Conservation (phyloP, 768 basidiomycete genomes). For the Phallus indusiatus region DNA sequence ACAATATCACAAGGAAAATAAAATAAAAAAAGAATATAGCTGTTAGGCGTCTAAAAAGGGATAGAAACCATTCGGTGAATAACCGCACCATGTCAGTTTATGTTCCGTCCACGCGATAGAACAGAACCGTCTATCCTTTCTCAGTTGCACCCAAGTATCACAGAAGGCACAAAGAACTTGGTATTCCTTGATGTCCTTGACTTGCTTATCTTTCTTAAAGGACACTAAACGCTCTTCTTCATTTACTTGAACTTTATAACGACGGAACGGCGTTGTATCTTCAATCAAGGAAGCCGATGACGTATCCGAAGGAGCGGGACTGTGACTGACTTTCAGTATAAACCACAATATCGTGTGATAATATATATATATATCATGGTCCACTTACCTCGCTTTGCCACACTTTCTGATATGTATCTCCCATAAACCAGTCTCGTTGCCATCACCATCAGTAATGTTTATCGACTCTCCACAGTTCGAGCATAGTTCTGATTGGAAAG, state of each 20-base stretch:
- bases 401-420: not conserved
- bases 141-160: not conserved
- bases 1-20: too few relatives aligned
- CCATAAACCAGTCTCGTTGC: not conserved
- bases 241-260: slow-evolving; percentile 27
- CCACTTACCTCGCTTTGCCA: not conserved
- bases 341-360: too few relatives aligned
- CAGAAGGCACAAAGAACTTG: slow-evolving; percentile 3
- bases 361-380: not conserved
- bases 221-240: slow-evolving; percentile 72
- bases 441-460: not conserved
- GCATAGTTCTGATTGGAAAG: not conserved
- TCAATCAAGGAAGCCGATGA: not conserved
- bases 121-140: slow-evolving; percentile 62
- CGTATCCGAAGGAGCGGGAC: not conserved
- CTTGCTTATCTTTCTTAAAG: slow-evolving; percentile 58
- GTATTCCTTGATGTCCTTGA: slow-evolving; percentile 63
- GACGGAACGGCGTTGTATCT: slow-evolving; percentile 36
- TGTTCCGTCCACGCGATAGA: slow-evolving; percentile 70
- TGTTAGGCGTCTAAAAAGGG: slow-evolving; percentile 12
- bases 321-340: not conserved
- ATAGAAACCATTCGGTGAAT: slow-evolving; percentile 21
- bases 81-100: slow-evolving; percentile 11
- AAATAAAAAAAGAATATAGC: too few relatives aligned
- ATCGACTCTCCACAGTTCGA: not conserved